phyloP scores from a whole-genome alignment of 345 rosid species.

The Triadica sebifera region DNA sequence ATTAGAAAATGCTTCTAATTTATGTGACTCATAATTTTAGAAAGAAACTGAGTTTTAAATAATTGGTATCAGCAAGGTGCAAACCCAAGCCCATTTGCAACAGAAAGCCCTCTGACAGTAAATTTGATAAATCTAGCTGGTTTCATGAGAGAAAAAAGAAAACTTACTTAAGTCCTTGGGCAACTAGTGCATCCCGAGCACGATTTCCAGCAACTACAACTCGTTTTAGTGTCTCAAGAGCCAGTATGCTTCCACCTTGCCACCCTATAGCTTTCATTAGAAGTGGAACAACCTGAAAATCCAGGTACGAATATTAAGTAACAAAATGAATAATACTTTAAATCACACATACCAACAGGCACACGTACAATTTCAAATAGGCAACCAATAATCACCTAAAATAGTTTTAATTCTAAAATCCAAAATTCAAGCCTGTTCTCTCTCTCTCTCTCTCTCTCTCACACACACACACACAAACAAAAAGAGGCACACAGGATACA shows the following conservation, averaged over 20 bases:
- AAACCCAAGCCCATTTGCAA: background rate
- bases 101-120: background rate
- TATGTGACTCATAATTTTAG: background rate
- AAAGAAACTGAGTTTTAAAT: too few relatives aligned
- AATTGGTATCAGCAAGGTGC: background rate
- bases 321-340: background rate
- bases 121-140: background rate
- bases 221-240: conserved; percentile 94
- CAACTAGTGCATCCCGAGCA: conserved; percentile 98
- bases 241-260: conserved; percentile 99
- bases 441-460: background rate
- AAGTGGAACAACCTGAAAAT: conserved; percentile 88
- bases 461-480: background rate
- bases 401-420: background rate
- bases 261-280: conserved; percentile 99
- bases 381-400: background rate
- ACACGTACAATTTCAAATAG: background rate
- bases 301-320: background rate
- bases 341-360: background rate
- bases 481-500: background rate
- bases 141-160: conserved; percentile 6
- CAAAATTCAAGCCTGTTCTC: background rate
- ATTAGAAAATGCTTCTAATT: background rate
- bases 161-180: conserved; percentile 94
- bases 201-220: conserved; percentile 97